Base-by-base conservation (phyloP, 345 rosid genomes). In the Garcia nutans region DNA sequence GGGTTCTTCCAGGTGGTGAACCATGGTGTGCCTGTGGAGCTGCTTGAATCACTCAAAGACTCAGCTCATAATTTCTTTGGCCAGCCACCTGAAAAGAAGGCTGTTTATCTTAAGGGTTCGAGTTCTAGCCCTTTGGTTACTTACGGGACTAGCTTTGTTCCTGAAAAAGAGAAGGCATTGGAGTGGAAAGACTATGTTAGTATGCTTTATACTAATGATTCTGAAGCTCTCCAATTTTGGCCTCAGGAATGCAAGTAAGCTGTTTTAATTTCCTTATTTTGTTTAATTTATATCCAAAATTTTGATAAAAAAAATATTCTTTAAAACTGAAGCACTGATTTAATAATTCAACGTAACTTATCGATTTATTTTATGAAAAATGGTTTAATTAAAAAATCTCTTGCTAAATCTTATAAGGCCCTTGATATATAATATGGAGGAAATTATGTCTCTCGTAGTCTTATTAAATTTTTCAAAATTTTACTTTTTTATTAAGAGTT, bases 171-270 rank as follows among this genome's bases (percentile, higher is more conserved):
- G 82, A 82, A 79, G 72, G 89, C 89, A 8, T 76, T 89, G 76
- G 93, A 89, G 77, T 89, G 91, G 93, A 89, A 89, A 60, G 93
- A 87, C 70, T 89, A 89, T 65, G 67, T 89, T 70, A 86, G 85
- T 76, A 83, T 87, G 87, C 63, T 42, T 5, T 89, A 89, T 65
- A 89, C 88, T 66, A 81, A 70, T 59, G 89, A 89, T 76, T 73
- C 24, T 54, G 93, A 87, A 28, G 93, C 88, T 44, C 84, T 83
- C 77, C 76, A 85, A 54, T 77, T 83, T 33, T 89, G 93, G 91
- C 91, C 91, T 20, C 62, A 57, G 11, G 84, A 72, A 26, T 86
- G 87, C 89, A 82, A 83, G 91, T 88, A 62, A 70, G 58, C 7
- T 47, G 0, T 47, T 47, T 11, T 47, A 1, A 47, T 47, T 47